phyloP scores from a whole-genome alignment of 257 asterid genomes.

The Solanum gandarillasii region DNA sequence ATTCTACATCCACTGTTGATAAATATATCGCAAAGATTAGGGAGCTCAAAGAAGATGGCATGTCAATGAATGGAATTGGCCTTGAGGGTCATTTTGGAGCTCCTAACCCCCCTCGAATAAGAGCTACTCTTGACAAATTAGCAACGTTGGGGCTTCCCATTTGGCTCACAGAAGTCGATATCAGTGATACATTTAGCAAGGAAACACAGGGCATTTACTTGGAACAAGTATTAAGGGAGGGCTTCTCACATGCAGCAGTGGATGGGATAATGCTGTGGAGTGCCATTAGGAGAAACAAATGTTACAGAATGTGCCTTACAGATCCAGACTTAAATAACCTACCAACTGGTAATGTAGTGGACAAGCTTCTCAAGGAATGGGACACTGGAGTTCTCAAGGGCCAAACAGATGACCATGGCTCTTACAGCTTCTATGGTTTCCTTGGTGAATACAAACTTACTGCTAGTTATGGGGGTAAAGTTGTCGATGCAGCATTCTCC shows the following conservation, averaged over 20 bases:
- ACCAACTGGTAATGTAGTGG: conserved; percentile 43
- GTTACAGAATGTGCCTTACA: conserved; percentile 57
- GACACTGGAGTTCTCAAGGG: conserved; percentile 26
- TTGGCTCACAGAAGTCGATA: conserved; percentile 55
- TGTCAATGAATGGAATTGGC: conserved; percentile 33
- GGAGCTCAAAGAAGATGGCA: conserved; percentile 25
- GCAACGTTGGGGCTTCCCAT: conserved; percentile 41
- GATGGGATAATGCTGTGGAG: conserved; percentile 50
- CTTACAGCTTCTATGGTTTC: conserved; percentile 36
- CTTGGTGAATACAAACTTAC: conserved; percentile 39
- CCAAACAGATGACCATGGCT: conserved; percentile 30
- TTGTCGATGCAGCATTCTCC: conserved; percentile 22
- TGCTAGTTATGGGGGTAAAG: conserved; percentile 3
- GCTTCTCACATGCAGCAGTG: conserved; percentile 41
- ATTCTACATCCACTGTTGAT: conserved; percentile 32
- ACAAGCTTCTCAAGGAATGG: conserved; percentile 46
- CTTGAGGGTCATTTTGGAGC: conserved; percentile 38
- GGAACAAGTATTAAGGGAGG: conserved; percentile 45
- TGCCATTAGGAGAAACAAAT: conserved; percentile 26
- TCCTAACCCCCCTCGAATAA: conserved; percentile 39
- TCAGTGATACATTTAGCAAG: conserved; percentile 12
- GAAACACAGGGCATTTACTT: conserved; percentile 39
- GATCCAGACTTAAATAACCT: conserved; percentile 31
- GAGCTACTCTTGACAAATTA: conserved; percentile 36
- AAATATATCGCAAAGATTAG: conserved; percentile 20